Conservation (phyloP, 1,284 basidiomycete genomes). For the Leccinum brunneo-olivaceum region DNA sequence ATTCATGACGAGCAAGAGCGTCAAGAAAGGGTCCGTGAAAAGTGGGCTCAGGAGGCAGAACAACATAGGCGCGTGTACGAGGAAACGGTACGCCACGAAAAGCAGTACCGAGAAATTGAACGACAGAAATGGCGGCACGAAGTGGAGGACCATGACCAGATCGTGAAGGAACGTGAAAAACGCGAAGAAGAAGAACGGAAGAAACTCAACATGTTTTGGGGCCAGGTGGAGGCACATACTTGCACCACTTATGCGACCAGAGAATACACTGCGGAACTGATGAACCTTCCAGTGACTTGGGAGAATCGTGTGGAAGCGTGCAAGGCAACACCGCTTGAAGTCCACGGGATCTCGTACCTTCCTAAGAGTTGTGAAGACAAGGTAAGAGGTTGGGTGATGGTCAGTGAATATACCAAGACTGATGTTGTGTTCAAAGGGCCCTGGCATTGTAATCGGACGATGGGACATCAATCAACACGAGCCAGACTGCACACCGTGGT, state of each 20-base stretch:
- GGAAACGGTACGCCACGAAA: conserved; percentile 5
- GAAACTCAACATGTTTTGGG: conserved; percentile 19
- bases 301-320: conserved; percentile 17
- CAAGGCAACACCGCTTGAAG: conserved; percentile 14
- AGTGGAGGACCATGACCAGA: neutral
- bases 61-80: conserved; percentile 2
- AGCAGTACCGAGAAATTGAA: neutral
- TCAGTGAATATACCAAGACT: neutral
- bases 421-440: conserved; percentile 15
- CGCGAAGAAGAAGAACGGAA: conserved; percentile 23
- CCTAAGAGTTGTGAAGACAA: conserved; percentile 22
- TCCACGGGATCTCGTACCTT: conserved; percentile 20
- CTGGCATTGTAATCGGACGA: conserved; percentile 16
- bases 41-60: conserved; percentile 8
- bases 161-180: conserved; percentile 5
- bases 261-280: conserved; percentile 21
- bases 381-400: conserved; percentile 5
- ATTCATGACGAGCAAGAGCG: neutral
- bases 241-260: conserved; percentile 23
- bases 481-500: conserved; percentile 20
- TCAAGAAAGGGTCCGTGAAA: neutral
- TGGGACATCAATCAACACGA: conserved; percentile 21
- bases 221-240: conserved; percentile 9
- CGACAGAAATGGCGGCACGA: conserved; percentile 13
- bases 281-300: conserved; percentile 19